Percentiles rank a stretch among this genome's conserved stretches.
Conservation (phyloP, 805 yeast genomes). For the Cyberlindnera euphorbiiphila region DNA sequence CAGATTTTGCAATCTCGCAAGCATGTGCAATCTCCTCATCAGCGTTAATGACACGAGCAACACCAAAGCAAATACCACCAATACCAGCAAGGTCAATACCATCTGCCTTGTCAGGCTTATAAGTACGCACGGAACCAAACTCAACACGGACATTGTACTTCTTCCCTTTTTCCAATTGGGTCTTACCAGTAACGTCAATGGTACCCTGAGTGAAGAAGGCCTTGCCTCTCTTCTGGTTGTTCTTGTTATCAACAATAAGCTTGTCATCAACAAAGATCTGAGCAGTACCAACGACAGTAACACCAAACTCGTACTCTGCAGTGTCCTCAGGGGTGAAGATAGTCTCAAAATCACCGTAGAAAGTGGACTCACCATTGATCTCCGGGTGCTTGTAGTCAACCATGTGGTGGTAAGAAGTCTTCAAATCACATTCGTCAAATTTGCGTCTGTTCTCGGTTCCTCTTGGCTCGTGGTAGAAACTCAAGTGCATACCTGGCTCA, state of each 20-base stretch:
- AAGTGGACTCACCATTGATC: constrained; percentile 24
- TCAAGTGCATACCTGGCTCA: constrained; percentile 21
- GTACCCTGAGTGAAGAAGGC: constrained; percentile 55
- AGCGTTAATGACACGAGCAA: constrained; percentile 28
- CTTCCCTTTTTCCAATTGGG: constrained; percentile 39
- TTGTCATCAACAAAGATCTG: constrained; percentile 46
- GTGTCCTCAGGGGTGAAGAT: constrained; percentile 40
- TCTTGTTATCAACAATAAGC: constrained; percentile 49
- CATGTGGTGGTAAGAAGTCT: constrained; percentile 19
- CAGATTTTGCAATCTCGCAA: constrained; percentile 42
- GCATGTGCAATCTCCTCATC: constrained; percentile 37
- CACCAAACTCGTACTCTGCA: constrained; percentile 47
- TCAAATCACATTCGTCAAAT: constrained; percentile 26
- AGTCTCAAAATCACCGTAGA: constrained; percentile 43
- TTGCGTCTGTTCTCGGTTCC: constrained; percentile 22
- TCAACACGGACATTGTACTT: constrained; percentile 41
- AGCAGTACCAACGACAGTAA: constrained; percentile 50
- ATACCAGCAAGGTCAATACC: constrained; percentile 27
- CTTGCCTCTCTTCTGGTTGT: constrained; percentile 43
- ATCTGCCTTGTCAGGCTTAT: constrained; percentile 12
- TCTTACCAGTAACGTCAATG: constrained; percentile 38
- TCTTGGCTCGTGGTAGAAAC: constrained; percentile 22
- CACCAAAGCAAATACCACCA: constrained; percentile 32
- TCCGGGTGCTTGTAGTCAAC: constrained; percentile 28
- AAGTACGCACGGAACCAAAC: constrained; percentile 46